A percentile compares a stretch with the other conserved stretches of the same genome.
phyloP scores from a whole-genome alignment of 192 early-diverging fungal species.

The Haplosporangium gracile region DNA sequence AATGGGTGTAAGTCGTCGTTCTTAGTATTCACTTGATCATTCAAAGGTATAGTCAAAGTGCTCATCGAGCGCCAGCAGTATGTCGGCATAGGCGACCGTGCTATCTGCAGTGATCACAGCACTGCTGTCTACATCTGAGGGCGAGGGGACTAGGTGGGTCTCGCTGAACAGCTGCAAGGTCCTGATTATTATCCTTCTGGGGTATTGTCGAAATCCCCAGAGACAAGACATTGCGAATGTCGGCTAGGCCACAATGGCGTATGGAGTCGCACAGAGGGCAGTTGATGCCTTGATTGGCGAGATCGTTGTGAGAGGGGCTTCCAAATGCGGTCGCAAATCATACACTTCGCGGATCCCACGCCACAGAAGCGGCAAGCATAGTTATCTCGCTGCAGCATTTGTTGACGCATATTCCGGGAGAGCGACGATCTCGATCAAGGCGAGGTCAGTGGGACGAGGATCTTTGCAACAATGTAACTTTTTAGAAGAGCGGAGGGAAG shows the following conservation, averaged over 20 bases:
- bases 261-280: constrained; percentile 24
- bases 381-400: constrained; percentile 7
- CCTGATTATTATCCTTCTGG: constrained; percentile 18
- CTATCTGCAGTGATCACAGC: not conserved
- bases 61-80: not conserved
- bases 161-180: constrained; percentile 15
- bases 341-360: constrained; percentile 10
- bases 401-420: not conserved
- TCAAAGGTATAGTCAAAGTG: constrained; percentile 12
- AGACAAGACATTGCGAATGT: constrained; percentile 13
- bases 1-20: too few species aligned
- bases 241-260: constrained; percentile 18
- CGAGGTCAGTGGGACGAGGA: too few species aligned
- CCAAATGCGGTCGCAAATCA: constrained; percentile 18
- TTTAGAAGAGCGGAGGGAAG: too few species aligned
- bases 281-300: constrained; percentile 24
- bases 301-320: constrained; percentile 22
- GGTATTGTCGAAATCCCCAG: constrained; percentile 14
- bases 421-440: not conserved
- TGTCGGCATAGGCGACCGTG: constrained; percentile 5
- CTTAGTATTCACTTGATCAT: too few species aligned
- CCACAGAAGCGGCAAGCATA: constrained; percentile 21
- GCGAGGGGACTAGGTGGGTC: constrained; percentile 3
- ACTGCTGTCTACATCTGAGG: constrained; percentile 11
- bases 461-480: too few species aligned